A percentile compares a stretch with the other conserved stretches of the same genome.
These are phyloP conservation scores for Penicillium psychrosexuale DNA, from an alignment of 2,329 filamentous ascomycete genomes.

Conservation along the genomic window DNA sequence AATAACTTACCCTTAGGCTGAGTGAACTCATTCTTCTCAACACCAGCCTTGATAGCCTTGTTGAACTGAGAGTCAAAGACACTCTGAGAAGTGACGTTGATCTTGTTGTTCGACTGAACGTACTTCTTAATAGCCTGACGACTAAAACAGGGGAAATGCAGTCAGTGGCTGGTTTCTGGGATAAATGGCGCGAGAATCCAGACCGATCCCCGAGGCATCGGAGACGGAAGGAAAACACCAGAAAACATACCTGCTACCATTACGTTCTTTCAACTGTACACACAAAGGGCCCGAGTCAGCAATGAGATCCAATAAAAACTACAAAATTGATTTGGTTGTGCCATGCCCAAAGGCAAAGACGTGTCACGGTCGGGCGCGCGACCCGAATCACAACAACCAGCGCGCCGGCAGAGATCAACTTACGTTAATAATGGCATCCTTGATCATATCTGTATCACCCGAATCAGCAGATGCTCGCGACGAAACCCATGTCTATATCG, in stretches of 20 bases:
- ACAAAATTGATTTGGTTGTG: slow-evolving; percentile 20
- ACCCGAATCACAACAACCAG: slow-evolving; percentile 38
- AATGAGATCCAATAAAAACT: slow-evolving; percentile 27
- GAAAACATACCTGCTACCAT: slow-evolving; percentile 63
- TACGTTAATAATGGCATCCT: slow-evolving; percentile 67
- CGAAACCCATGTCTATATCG: slow-evolving; percentile 38
- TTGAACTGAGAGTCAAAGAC: slow-evolving; percentile 76
- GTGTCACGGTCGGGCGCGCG: slow-evolving; percentile 41
- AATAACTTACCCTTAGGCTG: slow-evolving; percentile 79
- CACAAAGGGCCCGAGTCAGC: slow-evolving; percentile 49
- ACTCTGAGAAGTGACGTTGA: slow-evolving; percentile 53
- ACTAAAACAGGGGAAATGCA: slow-evolving; percentile 45
- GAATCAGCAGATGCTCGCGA: slow-evolving; percentile 57
- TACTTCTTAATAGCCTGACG: slow-evolving; percentile 74
- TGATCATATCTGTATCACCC: slow-evolving; percentile 63
- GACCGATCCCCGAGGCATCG: slow-evolving; percentile 12
- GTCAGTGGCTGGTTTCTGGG: slow-evolving; percentile 20
- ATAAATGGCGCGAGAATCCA: slow-evolving; percentile 24
- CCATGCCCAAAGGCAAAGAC: slow-evolving; percentile 24
- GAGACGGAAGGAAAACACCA: slow-evolving; percentile 26
- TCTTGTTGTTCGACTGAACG: slow-evolving; percentile 67
- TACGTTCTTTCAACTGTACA: slow-evolving; percentile 64
- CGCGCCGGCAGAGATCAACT: slow-evolving; percentile 56
- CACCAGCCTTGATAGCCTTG: slow-evolving; percentile 75
- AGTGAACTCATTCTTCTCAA: slow-evolving; percentile 80